Percentiles rank a stretch among this genome's conserved stretches.
Conservation (phyloP, 1,284 basidiomycete species). For the Microbotryum silenes-acaulis region DNA sequence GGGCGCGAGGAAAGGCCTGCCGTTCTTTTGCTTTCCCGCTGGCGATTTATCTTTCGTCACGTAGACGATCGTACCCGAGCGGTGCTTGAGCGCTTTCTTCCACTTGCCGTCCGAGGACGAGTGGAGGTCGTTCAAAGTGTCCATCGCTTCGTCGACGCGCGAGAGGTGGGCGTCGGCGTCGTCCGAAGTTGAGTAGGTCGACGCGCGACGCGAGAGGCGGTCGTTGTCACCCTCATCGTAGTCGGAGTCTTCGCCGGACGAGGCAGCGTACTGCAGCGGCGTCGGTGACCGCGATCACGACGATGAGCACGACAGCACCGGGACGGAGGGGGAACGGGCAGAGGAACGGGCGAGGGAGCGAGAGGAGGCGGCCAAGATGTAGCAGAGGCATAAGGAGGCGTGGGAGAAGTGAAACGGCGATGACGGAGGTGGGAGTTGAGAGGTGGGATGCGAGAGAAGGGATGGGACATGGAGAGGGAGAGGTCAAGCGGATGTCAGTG, state of each 20-base stretch:
- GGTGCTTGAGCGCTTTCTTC: slow-evolving; percentile 26
- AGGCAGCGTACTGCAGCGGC: neutral
- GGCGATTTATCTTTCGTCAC: slow-evolving; percentile 24
- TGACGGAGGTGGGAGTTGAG: neutral
- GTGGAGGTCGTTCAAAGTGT: slow-evolving; percentile 17
- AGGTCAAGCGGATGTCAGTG: too few species aligned
- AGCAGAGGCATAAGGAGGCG: neutral
- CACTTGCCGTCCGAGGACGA: slow-evolving; percentile 11
- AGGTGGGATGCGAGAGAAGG: too few species aligned
- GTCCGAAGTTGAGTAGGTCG: slow-evolving; percentile 7
- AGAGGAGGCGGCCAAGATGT: neutral
- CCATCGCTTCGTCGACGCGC: slow-evolving; percentile 14
- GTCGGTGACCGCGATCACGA: neutral
- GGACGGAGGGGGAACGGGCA: neutral
- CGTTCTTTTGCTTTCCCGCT: slow-evolving; percentile 10
- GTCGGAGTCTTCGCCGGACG: slow-evolving; percentile 7
- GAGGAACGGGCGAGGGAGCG: neutral
- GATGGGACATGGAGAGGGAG: too few species aligned
- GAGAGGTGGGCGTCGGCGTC: slow-evolving; percentile 13
- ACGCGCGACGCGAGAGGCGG: slow-evolving; percentile 9
- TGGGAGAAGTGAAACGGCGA: neutral
- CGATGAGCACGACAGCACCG: neutral
- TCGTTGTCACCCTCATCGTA: slow-evolving; percentile 7
- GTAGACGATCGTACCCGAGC: slow-evolving; percentile 22
- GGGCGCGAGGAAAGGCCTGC: slow-evolving; percentile 13